Evolutionary conservation across 176 grass and related monocot species (phyloP).

Genomic region (Avena atlantica): DNA sequence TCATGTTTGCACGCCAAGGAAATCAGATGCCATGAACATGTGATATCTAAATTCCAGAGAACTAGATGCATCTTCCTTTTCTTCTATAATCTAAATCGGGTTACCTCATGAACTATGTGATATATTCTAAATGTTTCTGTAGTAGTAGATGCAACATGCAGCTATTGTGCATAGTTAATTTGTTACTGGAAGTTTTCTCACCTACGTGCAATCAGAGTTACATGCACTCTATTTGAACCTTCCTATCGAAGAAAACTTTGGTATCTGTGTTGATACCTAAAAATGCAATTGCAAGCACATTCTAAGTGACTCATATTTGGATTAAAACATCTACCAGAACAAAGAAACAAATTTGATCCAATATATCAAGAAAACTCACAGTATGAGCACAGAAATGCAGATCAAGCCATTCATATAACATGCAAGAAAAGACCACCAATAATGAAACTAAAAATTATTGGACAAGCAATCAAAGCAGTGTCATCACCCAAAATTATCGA

Average conservation of each 20-base stretch:
- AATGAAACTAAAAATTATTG: background rate
- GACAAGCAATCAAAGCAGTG: background rate
- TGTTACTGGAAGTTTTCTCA: too few relatives aligned
- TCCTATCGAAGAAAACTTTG: background rate
- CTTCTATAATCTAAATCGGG: too few relatives aligned
- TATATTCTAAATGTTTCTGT: too few relatives aligned
- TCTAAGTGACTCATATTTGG: background rate
- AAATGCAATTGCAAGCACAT: constrained; percentile 22
- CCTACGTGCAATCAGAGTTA: too few relatives aligned
- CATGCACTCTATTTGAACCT: too few relatives aligned
- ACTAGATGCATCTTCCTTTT: too few relatives aligned
- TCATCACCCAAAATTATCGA: background rate
- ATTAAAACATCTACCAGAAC: constrained; percentile 1
- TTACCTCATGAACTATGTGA: too few relatives aligned
- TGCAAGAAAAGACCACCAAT: background rate
- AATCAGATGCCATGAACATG: too few relatives aligned
- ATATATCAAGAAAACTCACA: background rate
- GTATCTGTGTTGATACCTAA: background rate
- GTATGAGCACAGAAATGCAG: background rate
- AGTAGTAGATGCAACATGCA: too few relatives aligned
- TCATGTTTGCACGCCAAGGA: too few relatives aligned
- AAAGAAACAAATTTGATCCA: background rate
- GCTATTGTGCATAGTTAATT: too few relatives aligned
- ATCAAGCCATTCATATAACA: background rate
- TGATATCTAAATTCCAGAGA: too few relatives aligned